Percentiles rank a stretch among this genome's conserved stretches.
Conservation (phyloP, 2,329 filamentous ascomycete genomes). For the Cercospora zeae-maydis region DNA sequence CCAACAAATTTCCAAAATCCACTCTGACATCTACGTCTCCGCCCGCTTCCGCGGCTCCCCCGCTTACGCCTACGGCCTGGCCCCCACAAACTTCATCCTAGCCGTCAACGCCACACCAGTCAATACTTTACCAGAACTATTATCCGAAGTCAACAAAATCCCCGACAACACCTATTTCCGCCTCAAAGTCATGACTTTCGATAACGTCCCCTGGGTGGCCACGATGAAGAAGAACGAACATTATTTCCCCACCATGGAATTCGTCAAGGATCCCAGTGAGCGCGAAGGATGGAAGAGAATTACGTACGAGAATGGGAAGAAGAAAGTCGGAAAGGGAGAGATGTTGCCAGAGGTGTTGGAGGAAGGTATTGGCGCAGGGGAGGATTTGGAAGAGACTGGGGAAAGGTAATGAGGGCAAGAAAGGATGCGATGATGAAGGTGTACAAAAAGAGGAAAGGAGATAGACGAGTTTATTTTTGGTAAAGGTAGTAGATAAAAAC, state of each 20-base stretch:
- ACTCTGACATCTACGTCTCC: conserved; percentile 94
- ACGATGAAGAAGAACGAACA: conserved; percentile 99
- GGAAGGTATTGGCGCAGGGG: conserved; percentile 15
- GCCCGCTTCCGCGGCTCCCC: conserved; percentile 79
- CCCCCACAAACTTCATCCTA: conserved; percentile 95
- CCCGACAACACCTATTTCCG: conserved; percentile 98
- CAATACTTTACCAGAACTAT: conserved; percentile 74
- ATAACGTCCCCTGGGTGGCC: conserved; percentile 98
- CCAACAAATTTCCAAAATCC: conserved; percentile 94
- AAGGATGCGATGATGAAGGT: neutral
- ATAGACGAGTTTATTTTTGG: neutral
- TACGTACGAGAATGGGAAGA: conserved; percentile 51
- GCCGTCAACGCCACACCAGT: conserved; percentile 89
- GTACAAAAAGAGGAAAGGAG: neutral
- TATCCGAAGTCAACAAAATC: conserved; percentile 78
- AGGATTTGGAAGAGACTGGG: neutral
- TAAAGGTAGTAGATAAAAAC: neutral
- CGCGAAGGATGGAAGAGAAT: conserved; percentile 57
- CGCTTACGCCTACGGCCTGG: conserved; percentile 83
- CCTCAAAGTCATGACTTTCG: conserved; percentile 94
- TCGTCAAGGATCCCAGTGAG: conserved; percentile 54
- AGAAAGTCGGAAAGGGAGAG: conserved; percentile 35
- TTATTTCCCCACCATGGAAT: conserved; percentile 71
- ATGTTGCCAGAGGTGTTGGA: conserved; percentile 24
- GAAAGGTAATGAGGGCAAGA: neutral